phyloP scores from a whole-genome alignment of 768 basidiomycete genomes.

The Kwoniella botswanensis region DNA sequence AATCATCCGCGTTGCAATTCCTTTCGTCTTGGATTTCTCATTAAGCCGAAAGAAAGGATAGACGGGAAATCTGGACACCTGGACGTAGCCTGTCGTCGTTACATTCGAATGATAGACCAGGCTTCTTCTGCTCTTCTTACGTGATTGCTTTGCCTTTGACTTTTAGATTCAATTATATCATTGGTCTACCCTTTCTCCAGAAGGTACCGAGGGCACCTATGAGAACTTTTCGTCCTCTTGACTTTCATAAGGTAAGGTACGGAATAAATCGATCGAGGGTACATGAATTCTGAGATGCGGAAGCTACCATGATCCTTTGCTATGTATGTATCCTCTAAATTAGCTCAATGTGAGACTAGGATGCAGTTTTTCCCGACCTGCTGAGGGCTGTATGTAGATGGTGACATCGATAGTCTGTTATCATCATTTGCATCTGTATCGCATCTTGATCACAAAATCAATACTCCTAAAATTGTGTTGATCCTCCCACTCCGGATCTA shows the following conservation, averaged over 20 bases:
- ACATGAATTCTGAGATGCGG: not conserved
- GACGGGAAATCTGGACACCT: too few relatives aligned
- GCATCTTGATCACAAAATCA: not conserved
- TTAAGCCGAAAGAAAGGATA: too few relatives aligned
- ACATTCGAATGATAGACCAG: too few relatives aligned
- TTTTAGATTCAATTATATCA: not conserved
- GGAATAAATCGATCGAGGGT: not conserved
- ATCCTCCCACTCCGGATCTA: not conserved
- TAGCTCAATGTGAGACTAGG: too few relatives aligned
- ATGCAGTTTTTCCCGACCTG: too few relatives aligned
- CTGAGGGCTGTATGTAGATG: too few relatives aligned
- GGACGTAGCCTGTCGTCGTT: too few relatives aligned
- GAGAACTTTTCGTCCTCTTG: not conserved
- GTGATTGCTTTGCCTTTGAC: not conserved
- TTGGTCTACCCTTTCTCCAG: not conserved
- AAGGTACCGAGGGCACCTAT: not conserved
- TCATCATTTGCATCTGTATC: not conserved
- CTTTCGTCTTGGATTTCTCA: not conserved
- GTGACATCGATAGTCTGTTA: too few relatives aligned
- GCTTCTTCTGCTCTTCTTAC: not conserved
- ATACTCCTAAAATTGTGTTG: not conserved
- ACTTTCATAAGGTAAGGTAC: not conserved
- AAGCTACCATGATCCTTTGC: not conserved
- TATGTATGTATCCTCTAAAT: too few relatives aligned
- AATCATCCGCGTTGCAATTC: conserved; percentile 1